A percentile compares a stretch with the other conserved stretches of the same genome.
These are phyloP conservation scores for Prinsepia uniflora DNA, from an alignment of 306 rosid species.

Conservation along the genomic window DNA sequence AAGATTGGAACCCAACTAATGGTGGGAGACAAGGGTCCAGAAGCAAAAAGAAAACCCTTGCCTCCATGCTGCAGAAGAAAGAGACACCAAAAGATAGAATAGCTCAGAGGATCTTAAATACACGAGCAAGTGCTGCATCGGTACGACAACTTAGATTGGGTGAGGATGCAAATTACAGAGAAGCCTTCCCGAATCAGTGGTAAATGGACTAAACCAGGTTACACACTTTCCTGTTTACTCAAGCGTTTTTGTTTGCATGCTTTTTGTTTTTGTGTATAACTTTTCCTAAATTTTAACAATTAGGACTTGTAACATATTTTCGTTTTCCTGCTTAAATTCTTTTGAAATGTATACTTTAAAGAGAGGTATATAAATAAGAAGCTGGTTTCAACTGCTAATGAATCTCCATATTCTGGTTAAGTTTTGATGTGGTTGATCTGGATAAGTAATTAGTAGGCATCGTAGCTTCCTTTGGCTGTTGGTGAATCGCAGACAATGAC, in stretches of 20 bases:
- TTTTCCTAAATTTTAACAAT: not conserved
- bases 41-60: slow-evolving; percentile 57
- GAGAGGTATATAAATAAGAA: slow-evolving; percentile 18
- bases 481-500: not conserved
- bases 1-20: slow-evolving; percentile 31
- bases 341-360: too few species aligned
- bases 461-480: not conserved
- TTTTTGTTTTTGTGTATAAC: not conserved
- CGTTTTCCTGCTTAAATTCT: not conserved
- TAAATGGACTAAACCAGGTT: slow-evolving; percentile 23
- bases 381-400: not conserved
- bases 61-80: slow-evolving; percentile 83
- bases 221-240: not conserved
- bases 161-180: slow-evolving; percentile 58
- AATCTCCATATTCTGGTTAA: not conserved
- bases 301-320: slow-evolving; percentile 2
- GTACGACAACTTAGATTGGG: slow-evolving; percentile 37
- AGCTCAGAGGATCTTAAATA: slow-evolving; percentile 52
- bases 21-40: slow-evolving; percentile 26
- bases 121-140: slow-evolving; percentile 45
- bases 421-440: not conserved
- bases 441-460: not conserved
- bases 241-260: not conserved
- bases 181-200: slow-evolving; percentile 79
- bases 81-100: slow-evolving; percentile 70